These are phyloP conservation scores for Microbotryum silenes-acaulis DNA, from an alignment of 1,284 basidiomycete genomes.

Conservation along the genomic window DNA sequence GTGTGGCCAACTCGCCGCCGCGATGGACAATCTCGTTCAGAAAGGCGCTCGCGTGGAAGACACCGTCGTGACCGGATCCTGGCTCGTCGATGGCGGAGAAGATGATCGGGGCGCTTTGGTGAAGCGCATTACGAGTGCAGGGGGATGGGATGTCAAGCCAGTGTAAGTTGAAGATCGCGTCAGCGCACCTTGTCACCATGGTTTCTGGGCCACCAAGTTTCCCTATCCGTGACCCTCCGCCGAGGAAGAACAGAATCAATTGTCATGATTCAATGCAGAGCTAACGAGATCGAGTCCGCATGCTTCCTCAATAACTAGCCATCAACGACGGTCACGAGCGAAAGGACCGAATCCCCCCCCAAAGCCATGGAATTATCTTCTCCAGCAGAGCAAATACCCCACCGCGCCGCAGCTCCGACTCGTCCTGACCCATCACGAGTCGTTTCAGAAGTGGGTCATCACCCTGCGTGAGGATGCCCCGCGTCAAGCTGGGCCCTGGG, in stretches of 20 bases:
- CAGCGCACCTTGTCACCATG: neutral
- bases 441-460: too few relatives aligned
- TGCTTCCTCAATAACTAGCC: neutral
- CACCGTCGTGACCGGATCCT: neutral
- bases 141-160: slow-evolving; percentile 3
- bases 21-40: too few relatives aligned
- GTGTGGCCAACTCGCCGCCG: slow-evolving; percentile 3
- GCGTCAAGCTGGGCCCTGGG: too few relatives aligned
- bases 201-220: too few relatives aligned
- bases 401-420: too few relatives aligned
- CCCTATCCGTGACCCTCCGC: neutral
- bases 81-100: slow-evolving; percentile 10
- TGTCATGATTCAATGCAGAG: neutral
- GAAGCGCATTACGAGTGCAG: slow-evolving; percentile 5
- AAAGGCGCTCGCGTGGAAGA: neutral
- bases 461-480: too few relatives aligned
- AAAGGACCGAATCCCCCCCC: neutral
- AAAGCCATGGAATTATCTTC: neutral
- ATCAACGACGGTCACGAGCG: slow-evolving; percentile 1
- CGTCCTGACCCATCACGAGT: too few relatives aligned
- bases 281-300: neutral
- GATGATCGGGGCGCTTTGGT: slow-evolving; percentile 10
- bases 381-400: neutral
- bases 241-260: neutral
- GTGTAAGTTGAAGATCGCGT: slow-evolving; percentile 7